These are phyloP conservation scores for Eruca vesicaria DNA, from an alignment of 441 rosid genomes.

Conservation along the genomic window DNA sequence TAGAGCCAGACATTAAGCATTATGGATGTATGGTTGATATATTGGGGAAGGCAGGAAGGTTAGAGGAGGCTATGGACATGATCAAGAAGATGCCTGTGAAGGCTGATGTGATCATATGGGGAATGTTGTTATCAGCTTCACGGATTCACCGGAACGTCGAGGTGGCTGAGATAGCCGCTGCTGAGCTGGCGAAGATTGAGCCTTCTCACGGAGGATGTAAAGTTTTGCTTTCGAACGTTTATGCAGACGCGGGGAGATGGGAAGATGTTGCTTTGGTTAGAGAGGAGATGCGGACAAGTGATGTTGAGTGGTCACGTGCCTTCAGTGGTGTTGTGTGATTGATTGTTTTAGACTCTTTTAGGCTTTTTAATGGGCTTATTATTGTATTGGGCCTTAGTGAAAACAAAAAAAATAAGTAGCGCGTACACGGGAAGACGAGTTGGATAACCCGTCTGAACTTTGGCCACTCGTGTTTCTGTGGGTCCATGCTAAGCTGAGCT, in stretches of 20 bases:
- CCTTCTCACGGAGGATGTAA: slow-evolving; percentile 48
- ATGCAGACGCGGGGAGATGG: slow-evolving; percentile 60
- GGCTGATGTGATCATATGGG: slow-evolving; percentile 49
- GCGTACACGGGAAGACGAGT: not conserved
- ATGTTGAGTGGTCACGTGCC: slow-evolving; percentile 62
- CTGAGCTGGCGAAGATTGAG: slow-evolving; percentile 36
- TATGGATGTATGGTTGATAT: slow-evolving; percentile 65
- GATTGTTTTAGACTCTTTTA: not conserved
- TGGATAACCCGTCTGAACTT: not conserved
- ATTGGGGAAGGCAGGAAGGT: slow-evolving; percentile 50
- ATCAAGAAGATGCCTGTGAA: slow-evolving; percentile 45
- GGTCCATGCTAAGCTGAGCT: not conserved
- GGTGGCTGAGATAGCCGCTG: slow-evolving; percentile 49
- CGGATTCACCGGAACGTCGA: slow-evolving; percentile 47
- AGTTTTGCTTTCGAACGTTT: slow-evolving; percentile 64
- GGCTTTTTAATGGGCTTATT: slow-evolving; percentile 19
- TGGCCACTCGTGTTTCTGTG: not conserved
- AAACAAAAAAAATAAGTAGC: not conserved
- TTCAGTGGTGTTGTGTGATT: slow-evolving; percentile 53
- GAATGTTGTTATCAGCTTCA: slow-evolving; percentile 52
- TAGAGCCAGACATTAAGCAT: slow-evolving; percentile 62
- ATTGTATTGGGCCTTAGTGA: not conserved
- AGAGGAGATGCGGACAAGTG: slow-evolving; percentile 47
- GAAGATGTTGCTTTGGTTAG: slow-evolving; percentile 53
- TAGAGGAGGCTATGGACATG: slow-evolving; percentile 49